These are phyloP conservation scores for Cyclospora cayetanensis DNA, from an alignment of 169 alveolate genomes.

Conservation along the genomic window DNA sequence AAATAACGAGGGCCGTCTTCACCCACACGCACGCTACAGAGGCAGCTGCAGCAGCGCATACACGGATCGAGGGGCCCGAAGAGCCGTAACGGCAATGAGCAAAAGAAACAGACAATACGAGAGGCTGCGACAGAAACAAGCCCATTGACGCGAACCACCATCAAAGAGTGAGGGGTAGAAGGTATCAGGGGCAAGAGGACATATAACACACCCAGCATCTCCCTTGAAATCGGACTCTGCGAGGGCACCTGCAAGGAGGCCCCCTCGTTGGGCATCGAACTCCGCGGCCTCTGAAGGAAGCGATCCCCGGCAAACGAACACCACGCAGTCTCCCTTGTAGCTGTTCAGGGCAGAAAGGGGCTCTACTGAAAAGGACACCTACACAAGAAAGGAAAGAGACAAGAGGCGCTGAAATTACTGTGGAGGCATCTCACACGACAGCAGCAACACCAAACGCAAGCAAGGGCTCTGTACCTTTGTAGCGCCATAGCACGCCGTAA, in stretches of 20 bases:
- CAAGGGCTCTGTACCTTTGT: background rate
- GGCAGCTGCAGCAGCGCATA: background rate
- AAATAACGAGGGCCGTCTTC: background rate
- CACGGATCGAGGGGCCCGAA: background rate
- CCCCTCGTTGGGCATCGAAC: background rate
- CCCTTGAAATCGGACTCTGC: constrained; percentile 26
- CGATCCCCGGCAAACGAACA: background rate
- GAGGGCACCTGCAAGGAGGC: background rate
- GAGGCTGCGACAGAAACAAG: background rate
- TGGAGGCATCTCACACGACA: background rate
- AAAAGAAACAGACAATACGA: background rate
- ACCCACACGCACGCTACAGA: background rate
- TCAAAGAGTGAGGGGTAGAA: background rate
- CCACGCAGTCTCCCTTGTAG: background rate
- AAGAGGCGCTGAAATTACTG: background rate
- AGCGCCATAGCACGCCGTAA: constrained; percentile 22
- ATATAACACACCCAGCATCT: background rate
- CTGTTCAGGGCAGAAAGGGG: background rate
- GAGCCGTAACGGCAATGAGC: background rate
- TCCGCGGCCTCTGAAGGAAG: background rate
- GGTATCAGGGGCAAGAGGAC: background rate
- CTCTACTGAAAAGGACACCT: background rate
- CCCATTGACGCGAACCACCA: background rate
- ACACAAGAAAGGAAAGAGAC: background rate
- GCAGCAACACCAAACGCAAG: background rate